Evolutionary conservation across 2,329 filamentous ascomycete species (phyloP), one percentile per base, ranked within the genome.

Genomic region (Arthrobotrys pseudoclavata): DNA sequence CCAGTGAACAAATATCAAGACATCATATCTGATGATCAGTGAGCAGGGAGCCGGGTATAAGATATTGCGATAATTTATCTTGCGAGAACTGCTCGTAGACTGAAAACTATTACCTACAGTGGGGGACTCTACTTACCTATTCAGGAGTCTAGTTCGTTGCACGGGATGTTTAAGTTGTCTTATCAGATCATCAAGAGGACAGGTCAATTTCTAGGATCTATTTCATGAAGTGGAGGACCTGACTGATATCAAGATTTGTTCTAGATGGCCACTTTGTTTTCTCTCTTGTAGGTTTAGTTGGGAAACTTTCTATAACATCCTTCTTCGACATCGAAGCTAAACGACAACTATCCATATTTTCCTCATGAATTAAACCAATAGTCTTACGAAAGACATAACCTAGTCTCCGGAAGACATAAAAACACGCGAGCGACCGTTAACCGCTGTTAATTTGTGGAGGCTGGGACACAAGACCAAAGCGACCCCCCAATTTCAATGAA

Each of bases 11-110:
- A 50, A 20, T 10, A 42, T 60, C 31, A 60, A 60, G 55, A 22
- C 15, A 61, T 69, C 26, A 22, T 61, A 69, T 61, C 66, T 52
- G 26, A 57, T 61, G 42, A 69, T 57, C 53, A 53, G 55, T 60
- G 10, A 1, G 7, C 55, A 60, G 55, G 52, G 52, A 53, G 12
- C 29, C 3, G 10, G 31, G 34, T 9, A 42, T 37, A 29, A 57
- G 52, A 57, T 57, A 42, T 26, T 26, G 42, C 42, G 34, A 60
- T 42, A 42, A 26, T 40, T 42, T 60, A 60, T 42, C 55, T 60
- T 60, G 55, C 55, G 34, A 26, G 55, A n/a, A 40, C 12, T 12
- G 26, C 10, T 24, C 20, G n/a, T 18, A 34, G 15, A 57, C 52
- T 57, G 22, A 40, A 15, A 37, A 57, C 37, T 40, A 12, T 22